phyloP scores from a whole-genome alignment of 2,329 filamentous ascomycete genomes.

The Juglanconis oblonga region DNA sequence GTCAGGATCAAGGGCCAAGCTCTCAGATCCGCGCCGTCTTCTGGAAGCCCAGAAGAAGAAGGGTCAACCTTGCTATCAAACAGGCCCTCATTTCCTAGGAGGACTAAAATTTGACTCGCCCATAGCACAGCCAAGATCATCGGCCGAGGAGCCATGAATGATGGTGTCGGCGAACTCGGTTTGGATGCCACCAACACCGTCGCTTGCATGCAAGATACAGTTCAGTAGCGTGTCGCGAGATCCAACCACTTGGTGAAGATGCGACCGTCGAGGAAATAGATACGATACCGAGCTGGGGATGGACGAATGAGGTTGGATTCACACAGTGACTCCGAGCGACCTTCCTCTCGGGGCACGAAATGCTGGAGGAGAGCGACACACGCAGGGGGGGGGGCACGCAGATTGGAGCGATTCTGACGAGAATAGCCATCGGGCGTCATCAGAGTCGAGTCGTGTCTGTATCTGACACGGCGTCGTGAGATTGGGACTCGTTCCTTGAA shows the following conservation, averaged over 20 bases:
- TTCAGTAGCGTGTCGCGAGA: background rate
- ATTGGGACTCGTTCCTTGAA: background rate
- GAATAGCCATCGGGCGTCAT: background rate
- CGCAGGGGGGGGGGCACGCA: background rate
- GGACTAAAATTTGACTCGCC: background rate
- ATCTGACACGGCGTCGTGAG: background rate
- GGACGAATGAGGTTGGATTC: background rate
- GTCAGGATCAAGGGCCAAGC: constrained; percentile 7
- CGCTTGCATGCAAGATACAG: background rate
- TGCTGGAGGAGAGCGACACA: background rate
- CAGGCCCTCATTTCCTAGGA: background rate
- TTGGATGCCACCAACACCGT: background rate
- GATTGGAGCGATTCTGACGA: background rate
- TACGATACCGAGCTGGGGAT: background rate
- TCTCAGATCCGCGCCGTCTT: constrained; percentile 7
- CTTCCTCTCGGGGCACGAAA: background rate
- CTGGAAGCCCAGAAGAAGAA: constrained; percentile 9
- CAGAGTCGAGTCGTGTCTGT: background rate
- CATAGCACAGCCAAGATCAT: background rate
- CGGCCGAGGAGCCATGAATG: background rate
- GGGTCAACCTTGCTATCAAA: constrained; percentile 9
- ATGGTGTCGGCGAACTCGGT: background rate
- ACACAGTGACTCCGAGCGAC: background rate
- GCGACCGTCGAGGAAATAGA: background rate
- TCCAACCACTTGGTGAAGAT: background rate